Evolutionary conservation across 768 basidiomycete species (phyloP), one percentile per base, ranked within the genome.

Genomic region (Podaxis sp.): DNA sequence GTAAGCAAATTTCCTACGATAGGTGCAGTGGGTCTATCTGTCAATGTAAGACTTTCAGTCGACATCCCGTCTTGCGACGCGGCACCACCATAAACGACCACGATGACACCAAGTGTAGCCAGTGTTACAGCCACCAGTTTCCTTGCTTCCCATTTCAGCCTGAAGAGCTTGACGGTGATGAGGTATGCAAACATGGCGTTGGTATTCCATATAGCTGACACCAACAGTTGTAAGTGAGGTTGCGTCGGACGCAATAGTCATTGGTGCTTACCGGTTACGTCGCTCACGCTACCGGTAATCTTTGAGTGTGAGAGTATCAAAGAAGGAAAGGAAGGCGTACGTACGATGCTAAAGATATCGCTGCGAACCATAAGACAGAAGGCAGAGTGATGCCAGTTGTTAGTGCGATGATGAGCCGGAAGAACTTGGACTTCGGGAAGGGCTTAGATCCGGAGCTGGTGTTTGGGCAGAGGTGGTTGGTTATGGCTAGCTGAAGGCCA

Each of bases 151-250:
- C 88, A 88, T 64, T 78, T 76, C 25, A 84, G 74, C 21, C 80
- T 75, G 62, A 88, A 86, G 2, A 93, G 66, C 65, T 83, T 83
- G 62, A 95, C 85, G n/a, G 88, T 83, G 70, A 98, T 83, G 27
- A 93, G 70, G 69, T 98, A 98, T 4, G 91, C 90, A 72, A 93
- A 95, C 76, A 98, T 95, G 0, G 91, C 89, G 67, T 90, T 91
- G 6, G 90, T 87, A 69, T 96, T 95, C 86, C 91, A 93, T 27
- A 94, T 84, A 18, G 86, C 85, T 76, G 44, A 42, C 9, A 37
- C 52, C 36, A 59, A 53, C 52, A 10, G 37, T 52, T 35, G 27
- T 32, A 7, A 59, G 23, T 1, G 10, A 53, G 18, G 52, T 51
- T 51, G 25, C 21, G 37, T 53, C 27, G 47, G 32, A 13, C 13